phyloP scores from a whole-genome alignment of 345 rosid species.

The Populus euphratica region DNA sequence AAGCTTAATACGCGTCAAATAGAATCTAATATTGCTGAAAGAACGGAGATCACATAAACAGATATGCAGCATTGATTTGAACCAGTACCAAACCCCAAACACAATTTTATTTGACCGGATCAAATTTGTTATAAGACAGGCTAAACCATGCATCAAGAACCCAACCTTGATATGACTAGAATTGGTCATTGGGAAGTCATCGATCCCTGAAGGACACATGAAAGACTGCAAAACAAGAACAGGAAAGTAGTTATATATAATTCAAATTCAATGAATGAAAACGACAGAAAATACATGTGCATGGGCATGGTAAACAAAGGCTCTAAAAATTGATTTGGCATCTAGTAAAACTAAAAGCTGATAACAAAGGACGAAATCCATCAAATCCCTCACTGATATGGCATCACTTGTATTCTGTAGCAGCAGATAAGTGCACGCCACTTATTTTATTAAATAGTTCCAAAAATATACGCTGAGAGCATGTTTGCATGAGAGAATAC shows the following conservation, averaged over 20 bases:
- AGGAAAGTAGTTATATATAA: background rate
- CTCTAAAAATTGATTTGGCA: too few relatives aligned
- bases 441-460: background rate
- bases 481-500: background rate
- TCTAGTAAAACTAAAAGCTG: background rate
- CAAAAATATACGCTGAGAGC: background rate
- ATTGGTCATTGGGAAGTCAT: slow-evolving; percentile 95
- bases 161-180: slow-evolving; percentile 77
- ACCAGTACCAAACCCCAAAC: background rate
- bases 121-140: background rate
- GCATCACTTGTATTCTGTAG: background rate
- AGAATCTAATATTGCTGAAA: background rate
- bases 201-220: slow-evolving; percentile 97
- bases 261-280: background rate
- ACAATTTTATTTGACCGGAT: background rate
- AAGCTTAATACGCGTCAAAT: background rate
- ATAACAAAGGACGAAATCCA: background rate
- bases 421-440: background rate
- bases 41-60: background rate
- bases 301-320: background rate
- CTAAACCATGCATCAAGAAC: slow-evolving; percentile 1
- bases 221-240: slow-evolving; percentile 57
- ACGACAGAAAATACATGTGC: background rate
- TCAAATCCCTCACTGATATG: background rate
- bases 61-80: background rate